Evolutionary conservation across 208 protist species (phyloP), one percentile per base, ranked within the genome.

Genomic region (Trypanosoma melophagium): DNA sequence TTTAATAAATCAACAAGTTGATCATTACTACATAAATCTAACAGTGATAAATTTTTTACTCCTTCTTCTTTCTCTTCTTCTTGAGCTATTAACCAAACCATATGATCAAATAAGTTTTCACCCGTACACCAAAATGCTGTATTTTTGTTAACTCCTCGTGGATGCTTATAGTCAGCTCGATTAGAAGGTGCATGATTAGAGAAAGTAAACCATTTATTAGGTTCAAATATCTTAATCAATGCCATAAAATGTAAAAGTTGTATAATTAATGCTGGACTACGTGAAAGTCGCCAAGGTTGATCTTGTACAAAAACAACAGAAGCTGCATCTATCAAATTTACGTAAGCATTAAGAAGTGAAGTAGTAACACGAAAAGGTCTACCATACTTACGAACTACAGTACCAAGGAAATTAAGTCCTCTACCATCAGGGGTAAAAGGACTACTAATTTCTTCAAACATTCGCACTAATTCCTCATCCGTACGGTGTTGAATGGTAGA

Each of bases 171-270:
- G 78, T 96, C 87, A 5, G 84, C 85, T 17, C 90, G 78, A 63
- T 96, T 96, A 17, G 79, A 81, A 45, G 76, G 76, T 1, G 76
- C 60, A 69, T 87, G 90, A 5, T 76, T 54, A 40, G 84, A 86
- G 40, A 61, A 66, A 9, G 86, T 81, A 72, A 84, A 94, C 88
- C 90, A 96, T 73, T 77, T 80, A 70, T 96, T 94, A 24, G 90
- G 90, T 77, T 93, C 80, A 59, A 93, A 83, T 0, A 96, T 60
- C 63, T 92, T 92, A 19, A 93, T 83, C 0, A 92, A 71, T 0
- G 90, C 86, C 24, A 96, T 75, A 61, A 96, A 96, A 67, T 93
- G 82, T 3, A 94, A 67, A 24, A 96, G 78, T 57, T 92, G 82
- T 3, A 81, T 74, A 7, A 79, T 71, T 50, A 96, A 61, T 12